A percentile compares a stretch with the other conserved stretches of the same genome.
These are phyloP conservation scores for Beta corolliflora DNA, from an alignment of 179 eudicot genomes.

Conservation along the genomic window DNA sequence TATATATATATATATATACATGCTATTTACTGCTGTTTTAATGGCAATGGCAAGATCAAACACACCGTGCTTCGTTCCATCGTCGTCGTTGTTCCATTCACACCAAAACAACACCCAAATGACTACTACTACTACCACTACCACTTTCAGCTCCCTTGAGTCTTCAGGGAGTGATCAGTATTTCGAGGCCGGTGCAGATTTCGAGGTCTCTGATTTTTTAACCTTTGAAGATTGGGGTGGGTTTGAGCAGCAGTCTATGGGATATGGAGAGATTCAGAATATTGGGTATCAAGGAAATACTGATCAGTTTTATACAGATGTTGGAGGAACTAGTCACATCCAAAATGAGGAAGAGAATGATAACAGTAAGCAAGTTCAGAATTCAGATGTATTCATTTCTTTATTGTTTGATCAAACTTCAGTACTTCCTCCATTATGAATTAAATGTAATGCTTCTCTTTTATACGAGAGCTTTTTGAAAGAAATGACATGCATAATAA, in stretches of 20 bases:
- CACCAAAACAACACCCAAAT: conserved; percentile 19
- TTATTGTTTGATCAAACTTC: background rate
- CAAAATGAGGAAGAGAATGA: conserved; percentile 29
- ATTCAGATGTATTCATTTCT: background rate
- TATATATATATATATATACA: conserved; percentile 29
- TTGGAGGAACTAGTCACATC: conserved; percentile 27
- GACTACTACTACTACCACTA: conserved; percentile 9
- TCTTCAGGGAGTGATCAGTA: conserved; percentile 47
- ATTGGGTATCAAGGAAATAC: conserved; percentile 24
- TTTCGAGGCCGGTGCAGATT: conserved; percentile 28
- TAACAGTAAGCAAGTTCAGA: conserved; percentile 28
- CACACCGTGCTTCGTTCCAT: conserved; percentile 17
- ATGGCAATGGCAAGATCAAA: conserved; percentile 23
- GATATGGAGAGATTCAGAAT: conserved; percentile 24
- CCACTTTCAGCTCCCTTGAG: conserved; percentile 35
- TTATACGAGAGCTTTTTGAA: no score
- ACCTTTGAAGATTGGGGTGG: conserved; percentile 28
- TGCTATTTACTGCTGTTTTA: background rate
- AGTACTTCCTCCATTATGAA: no score
- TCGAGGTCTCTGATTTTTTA: conserved; percentile 44
- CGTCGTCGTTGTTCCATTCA: background rate
- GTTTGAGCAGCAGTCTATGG: conserved; percentile 25
- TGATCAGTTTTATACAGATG: background rate
- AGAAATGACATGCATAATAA: background rate
- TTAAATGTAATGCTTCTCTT: no score